Percentiles rank a stretch among this genome's conserved stretches.
Evolutionary conservation across 257 asterid genomes (phyloP).

Genomic region (Nicotiana otophora): DNA sequence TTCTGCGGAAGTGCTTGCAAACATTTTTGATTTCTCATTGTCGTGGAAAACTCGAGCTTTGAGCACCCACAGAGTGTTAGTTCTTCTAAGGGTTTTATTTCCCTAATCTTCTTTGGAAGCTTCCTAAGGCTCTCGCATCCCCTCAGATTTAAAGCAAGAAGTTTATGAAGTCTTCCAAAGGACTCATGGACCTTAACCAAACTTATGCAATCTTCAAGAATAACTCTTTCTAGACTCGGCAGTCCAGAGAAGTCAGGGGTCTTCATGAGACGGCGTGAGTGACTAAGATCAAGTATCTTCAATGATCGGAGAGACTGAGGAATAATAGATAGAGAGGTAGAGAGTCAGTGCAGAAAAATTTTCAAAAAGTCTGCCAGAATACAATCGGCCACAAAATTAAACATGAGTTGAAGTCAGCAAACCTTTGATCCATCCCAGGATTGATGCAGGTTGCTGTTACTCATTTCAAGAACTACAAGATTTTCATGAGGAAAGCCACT

Average conservation of each 20-base stretch:
- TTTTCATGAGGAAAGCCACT: constrained; percentile 8
- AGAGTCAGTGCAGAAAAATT: not conserved
- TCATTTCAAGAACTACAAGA: constrained; percentile 19
- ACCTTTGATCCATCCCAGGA: constrained; percentile 19
- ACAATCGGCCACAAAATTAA: not conserved
- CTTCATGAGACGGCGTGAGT: constrained; percentile 2
- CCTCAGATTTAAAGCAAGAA: constrained; percentile 4
- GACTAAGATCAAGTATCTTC: constrained; percentile 18
- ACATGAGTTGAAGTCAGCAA: not conserved
- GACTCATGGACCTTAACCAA: constrained; percentile 13
- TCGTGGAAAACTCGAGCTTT: not conserved
- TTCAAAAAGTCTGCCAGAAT: not conserved
- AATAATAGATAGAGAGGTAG: not conserved
- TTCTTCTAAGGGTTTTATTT: constrained; percentile 9
- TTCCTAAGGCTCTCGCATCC: constrained; percentile 1
- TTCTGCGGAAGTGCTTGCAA: not conserved
- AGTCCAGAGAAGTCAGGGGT: constrained; percentile 21
- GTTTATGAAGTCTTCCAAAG: constrained; percentile 11
- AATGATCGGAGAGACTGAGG: constrained; percentile 8
- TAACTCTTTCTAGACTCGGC: constrained; percentile 5
- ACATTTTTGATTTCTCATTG: not conserved
- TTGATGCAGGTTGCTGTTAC: constrained; percentile 11
- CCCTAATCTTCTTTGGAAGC: constrained; percentile 9
- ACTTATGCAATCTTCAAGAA: constrained; percentile 15
- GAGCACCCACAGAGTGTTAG: constrained; percentile 12